A percentile compares a stretch with the other conserved stretches of the same genome.
These are phyloP conservation scores for Solanum bukasovii DNA, from an alignment of 257 asterid genomes.

Conservation along the genomic window DNA sequence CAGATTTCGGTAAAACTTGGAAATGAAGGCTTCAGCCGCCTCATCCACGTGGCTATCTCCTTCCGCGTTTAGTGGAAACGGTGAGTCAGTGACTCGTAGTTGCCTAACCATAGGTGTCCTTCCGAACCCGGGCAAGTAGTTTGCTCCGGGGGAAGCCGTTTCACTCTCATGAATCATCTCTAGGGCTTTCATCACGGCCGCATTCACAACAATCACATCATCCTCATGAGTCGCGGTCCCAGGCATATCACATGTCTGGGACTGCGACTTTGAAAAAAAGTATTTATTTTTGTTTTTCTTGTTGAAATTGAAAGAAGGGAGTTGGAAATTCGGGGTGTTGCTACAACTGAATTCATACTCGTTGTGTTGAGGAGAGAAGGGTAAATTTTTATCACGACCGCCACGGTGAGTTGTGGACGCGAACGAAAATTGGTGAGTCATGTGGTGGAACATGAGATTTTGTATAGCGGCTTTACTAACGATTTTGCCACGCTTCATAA, in stretches of 20 bases:
- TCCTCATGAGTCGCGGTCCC: not conserved
- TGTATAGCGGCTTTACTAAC: slow-evolving; percentile 75
- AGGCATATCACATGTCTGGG: not conserved
- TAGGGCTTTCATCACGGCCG: slow-evolving; percentile 18
- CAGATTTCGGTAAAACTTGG: slow-evolving; percentile 48
- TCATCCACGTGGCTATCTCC: slow-evolving; percentile 43
- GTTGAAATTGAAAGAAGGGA: slow-evolving; percentile 34
- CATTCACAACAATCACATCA: slow-evolving; percentile 17
- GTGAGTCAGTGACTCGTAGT: slow-evolving; percentile 65
- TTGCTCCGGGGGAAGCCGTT: slow-evolving; percentile 43
- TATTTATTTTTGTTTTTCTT: slow-evolving; percentile 18
- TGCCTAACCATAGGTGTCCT: slow-evolving; percentile 64
- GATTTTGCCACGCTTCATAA: slow-evolving; percentile 71
- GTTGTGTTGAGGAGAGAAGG: not conserved
- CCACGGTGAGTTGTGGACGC: not conserved
- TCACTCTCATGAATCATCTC: slow-evolving; percentile 37
- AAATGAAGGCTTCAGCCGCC: slow-evolving; percentile 52
- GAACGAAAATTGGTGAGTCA: slow-evolving; percentile 8
- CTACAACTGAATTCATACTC: slow-evolving; percentile 85
- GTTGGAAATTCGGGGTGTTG: slow-evolving; percentile 41
- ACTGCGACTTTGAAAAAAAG: not conserved
- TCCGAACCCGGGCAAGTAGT: slow-evolving; percentile 53
- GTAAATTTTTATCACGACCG: slow-evolving; percentile 20
- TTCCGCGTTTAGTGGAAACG: slow-evolving; percentile 33
- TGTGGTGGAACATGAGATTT: slow-evolving; percentile 60